Evolutionary conservation across 768 basidiomycete genomes (phyloP).

Genomic region (Xerocomus potaroensis): DNA sequence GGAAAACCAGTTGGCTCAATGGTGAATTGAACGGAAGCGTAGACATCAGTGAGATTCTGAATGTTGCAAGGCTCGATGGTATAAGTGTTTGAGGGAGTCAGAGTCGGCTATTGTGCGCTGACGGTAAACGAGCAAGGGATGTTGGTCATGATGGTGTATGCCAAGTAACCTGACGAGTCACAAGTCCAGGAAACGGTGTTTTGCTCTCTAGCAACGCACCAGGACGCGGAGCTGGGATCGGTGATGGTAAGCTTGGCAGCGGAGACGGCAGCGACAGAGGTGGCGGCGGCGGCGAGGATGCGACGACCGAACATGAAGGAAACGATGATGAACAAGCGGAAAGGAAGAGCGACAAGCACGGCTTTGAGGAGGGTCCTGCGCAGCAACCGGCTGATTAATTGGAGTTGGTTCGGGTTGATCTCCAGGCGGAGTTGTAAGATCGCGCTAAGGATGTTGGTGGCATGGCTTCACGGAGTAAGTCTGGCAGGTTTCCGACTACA

Average conservation of each 20-base stretch:
- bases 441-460: constrained; percentile 2
- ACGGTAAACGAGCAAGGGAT: constrained; percentile 48
- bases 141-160: constrained; percentile 46
- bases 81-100: constrained; percentile 44
- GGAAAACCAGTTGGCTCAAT: constrained; percentile 52
- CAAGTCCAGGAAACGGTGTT: constrained; percentile 65
- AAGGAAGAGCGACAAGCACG: constrained; percentile 23
- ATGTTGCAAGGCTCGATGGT: constrained; percentile 46
- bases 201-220: constrained; percentile 61
- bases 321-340: constrained; percentile 7
- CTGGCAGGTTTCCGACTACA: constrained; percentile 35
- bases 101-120: constrained; percentile 41
- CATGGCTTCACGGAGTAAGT: constrained; percentile 24
- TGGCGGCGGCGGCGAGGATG: constrained; percentile 36
- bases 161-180: constrained; percentile 31
- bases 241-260: constrained; percentile 38
- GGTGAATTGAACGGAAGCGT: constrained; percentile 55
- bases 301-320: constrained; percentile 31
- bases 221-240: constrained; percentile 40
- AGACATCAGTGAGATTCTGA: constrained; percentile 54
- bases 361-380: neutral
- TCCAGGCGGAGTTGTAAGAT: neutral
- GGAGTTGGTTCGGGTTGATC: neutral
- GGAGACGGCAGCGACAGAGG: constrained; percentile 34
- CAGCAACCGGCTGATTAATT: neutral